phyloP scores from a whole-genome alignment of 768 basidiomycete species.

The Termitomyces sp. region DNA sequence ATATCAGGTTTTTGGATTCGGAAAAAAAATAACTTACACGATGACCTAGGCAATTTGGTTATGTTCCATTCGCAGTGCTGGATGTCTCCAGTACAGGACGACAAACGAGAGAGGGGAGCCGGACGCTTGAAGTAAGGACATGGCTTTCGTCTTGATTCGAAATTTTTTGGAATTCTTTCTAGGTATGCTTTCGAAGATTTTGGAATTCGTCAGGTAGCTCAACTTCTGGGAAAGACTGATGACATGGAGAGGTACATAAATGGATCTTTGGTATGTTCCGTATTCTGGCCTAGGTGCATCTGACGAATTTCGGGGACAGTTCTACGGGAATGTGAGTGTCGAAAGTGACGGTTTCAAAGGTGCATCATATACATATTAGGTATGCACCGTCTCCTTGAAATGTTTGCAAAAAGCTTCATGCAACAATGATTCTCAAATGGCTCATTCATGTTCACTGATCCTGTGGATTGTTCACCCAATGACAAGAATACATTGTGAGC shows the following conservation, averaged over 20 bases:
- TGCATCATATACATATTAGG: conserved; percentile 12
- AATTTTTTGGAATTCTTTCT: not conserved
- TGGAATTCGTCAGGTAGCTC: conserved; percentile 63
- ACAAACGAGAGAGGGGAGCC: conserved; percentile 63
- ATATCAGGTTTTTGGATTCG: conserved; percentile 6
- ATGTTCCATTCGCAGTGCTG: conserved; percentile 59
- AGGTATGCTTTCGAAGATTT: conserved; percentile 77
- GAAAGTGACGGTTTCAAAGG: conserved; percentile 60
- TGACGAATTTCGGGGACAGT: conserved; percentile 27
- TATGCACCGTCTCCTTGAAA: not conserved
- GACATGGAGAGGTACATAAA: conserved; percentile 55
- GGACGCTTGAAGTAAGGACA: conserved; percentile 52
- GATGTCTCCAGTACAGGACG: conserved; percentile 58
- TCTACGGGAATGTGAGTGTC: conserved; percentile 57
- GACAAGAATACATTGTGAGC: conserved; percentile 39
- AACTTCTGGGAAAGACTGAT: conserved; percentile 50
- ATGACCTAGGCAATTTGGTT: conserved; percentile 50
- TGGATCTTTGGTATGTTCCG: conserved; percentile 47
- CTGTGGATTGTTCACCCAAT: conserved; percentile 53
- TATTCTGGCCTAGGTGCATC: not conserved
- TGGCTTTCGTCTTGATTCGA: not conserved
- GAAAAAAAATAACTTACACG: not conserved
- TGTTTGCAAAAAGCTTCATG: conserved; percentile 40
- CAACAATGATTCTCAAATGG: conserved; percentile 64
- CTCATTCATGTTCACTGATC: conserved; percentile 52